A percentile compares a stretch with the other conserved stretches of the same genome.
Conservation (phyloP, 208 protist genomes). For the Naegleria lovaniensis region DNA sequence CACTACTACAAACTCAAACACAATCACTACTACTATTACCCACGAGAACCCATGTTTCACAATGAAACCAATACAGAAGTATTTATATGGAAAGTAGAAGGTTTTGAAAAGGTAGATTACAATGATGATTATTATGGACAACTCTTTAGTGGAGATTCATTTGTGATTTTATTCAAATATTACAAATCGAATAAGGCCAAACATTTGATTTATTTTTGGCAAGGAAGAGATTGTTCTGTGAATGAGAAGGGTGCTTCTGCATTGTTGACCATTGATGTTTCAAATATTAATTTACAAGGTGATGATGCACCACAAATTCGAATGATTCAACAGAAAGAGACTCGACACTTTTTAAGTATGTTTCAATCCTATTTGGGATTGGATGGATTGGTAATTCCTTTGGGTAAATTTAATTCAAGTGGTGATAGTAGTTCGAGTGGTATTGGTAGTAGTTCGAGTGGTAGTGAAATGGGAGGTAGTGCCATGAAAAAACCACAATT, state of each 20-base stretch:
- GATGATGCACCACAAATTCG: background rate
- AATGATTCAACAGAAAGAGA: conserved; percentile 9
- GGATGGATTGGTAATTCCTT: background rate
- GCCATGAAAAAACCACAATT: too few relatives aligned
- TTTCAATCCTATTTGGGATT: background rate
- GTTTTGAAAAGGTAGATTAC: background rate
- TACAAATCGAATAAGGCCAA: background rate
- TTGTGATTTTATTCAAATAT: background rate
- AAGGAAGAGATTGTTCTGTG: conserved; percentile 3
- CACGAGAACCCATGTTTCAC: background rate
- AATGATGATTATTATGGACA: background rate
- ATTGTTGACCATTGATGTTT: conserved; percentile 14
- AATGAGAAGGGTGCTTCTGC: conserved; percentile 29
- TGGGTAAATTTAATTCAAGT: background rate
- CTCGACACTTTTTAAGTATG: background rate
- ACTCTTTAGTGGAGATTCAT: background rate
- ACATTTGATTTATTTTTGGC: conserved; percentile 20
- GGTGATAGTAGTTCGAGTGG: background rate
- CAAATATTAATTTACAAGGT: background rate
- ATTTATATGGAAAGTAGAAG: background rate
- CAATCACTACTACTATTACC: too few relatives aligned
- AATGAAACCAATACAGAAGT: background rate
- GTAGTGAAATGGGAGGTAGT: too few relatives aligned
- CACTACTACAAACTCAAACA: too few relatives aligned
- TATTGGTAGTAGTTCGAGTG: background rate